Evolutionary conservation across 2,329 filamentous ascomycete species (phyloP).

Genomic region (Chrysosphaeria jannelii): DNA sequence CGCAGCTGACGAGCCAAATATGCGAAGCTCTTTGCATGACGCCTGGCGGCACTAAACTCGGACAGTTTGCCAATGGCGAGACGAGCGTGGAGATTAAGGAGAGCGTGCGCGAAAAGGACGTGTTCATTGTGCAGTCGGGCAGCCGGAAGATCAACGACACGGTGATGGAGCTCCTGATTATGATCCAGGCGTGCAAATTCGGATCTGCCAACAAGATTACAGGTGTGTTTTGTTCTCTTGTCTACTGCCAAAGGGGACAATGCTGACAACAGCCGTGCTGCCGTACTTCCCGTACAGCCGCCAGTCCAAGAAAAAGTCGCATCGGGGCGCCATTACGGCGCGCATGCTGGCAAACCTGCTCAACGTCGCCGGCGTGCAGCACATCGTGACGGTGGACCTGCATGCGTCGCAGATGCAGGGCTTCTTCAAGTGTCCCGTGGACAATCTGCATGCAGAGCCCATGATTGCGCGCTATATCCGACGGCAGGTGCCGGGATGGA

Average conservation of each 20-base stretch:
- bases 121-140: conserved; percentile 94
- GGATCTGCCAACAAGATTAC: conserved; percentile 92
- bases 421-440: conserved; percentile 92
- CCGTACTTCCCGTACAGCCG: conserved; percentile 98
- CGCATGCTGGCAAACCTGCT: conserved; percentile 92
- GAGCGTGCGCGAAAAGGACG: conserved; percentile 84
- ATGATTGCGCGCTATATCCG: conserved; percentile 89
- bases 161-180: conserved; percentile 96
- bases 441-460: conserved; percentile 89
- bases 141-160: conserved; percentile 93
- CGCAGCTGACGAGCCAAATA: conserved; percentile 31
- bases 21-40: conserved; percentile 37
- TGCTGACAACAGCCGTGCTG: conserved; percentile 34
- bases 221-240: conserved; percentile 18
- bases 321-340: conserved; percentile 83
- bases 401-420: conserved; percentile 98
- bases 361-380: conserved; percentile 76
- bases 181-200: conserved; percentile 96
- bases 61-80: conserved; percentile 43
- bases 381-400: conserved; percentile 90
- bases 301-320: conserved; percentile 97
- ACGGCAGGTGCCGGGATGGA: conserved; percentile 64
- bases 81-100: conserved; percentile 38
- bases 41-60: conserved; percentile 31
- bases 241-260: not conserved